A percentile compares a stretch with the other conserved stretches of the same genome.
phyloP scores from a whole-genome alignment of 306 rosid genomes.

The Benincasa hispida region DNA sequence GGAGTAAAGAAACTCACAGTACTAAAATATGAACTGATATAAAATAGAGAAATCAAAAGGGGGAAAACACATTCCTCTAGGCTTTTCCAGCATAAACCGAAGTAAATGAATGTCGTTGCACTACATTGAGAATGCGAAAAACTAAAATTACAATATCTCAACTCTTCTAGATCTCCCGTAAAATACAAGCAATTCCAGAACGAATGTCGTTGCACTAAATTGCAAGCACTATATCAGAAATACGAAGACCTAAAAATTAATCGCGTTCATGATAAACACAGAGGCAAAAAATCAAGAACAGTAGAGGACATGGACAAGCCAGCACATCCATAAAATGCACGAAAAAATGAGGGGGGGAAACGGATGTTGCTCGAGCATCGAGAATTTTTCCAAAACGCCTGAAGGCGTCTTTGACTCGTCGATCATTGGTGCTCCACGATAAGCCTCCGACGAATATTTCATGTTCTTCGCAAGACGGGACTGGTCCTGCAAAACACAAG shows the following conservation, averaged over 20 bases:
- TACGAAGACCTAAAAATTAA: not conserved
- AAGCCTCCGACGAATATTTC: slow-evolving; percentile 17
- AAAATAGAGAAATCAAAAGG: no score
- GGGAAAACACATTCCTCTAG: not conserved
- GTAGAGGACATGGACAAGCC: no score
- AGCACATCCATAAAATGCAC: not conserved
- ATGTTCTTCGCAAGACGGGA: no score
- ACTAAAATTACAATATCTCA: not conserved
- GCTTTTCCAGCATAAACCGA: not conserved
- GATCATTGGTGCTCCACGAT: slow-evolving; percentile 13
- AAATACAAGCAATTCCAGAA: no score
- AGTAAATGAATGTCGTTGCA: not conserved
- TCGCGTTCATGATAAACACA: not conserved
- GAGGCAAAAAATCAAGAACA: not conserved
- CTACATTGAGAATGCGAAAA: not conserved
- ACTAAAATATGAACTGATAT: no score
- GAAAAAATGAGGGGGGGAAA: not conserved
- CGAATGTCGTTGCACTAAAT: no score
- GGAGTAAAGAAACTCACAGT: no score
- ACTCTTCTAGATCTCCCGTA: no score
- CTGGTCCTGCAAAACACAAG: no score
- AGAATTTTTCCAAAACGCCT: slow-evolving; percentile 15
- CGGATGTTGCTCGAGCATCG: slow-evolving; percentile 4
- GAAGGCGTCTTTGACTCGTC: slow-evolving; percentile 15
- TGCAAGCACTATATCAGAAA: no score